These are phyloP conservation scores for Sclerotinia nivalis DNA, from an alignment of 2,329 filamentous ascomycete genomes.

Conservation along the genomic window DNA sequence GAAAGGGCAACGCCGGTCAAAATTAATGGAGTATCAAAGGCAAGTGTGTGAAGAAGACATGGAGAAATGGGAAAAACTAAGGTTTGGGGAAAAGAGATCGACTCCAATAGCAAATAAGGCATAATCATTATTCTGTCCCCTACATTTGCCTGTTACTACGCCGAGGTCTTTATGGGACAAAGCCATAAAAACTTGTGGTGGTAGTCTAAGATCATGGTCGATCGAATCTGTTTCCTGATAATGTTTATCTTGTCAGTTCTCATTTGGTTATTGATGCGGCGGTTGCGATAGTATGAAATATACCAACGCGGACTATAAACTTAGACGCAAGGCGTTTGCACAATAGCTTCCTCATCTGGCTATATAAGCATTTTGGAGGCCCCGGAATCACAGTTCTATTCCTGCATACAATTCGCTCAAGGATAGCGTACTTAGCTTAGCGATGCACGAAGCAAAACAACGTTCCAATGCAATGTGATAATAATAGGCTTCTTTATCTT, in stretches of 20 bases:
- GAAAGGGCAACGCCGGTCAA: neutral
- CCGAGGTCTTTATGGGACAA: neutral
- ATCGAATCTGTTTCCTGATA: neutral
- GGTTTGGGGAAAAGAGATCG: neutral
- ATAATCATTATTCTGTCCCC: neutral
- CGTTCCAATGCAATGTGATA: neutral
- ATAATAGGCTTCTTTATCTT: neutral
- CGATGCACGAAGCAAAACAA: conserved; percentile 1
- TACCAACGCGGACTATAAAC: neutral
- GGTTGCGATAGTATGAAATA: neutral
- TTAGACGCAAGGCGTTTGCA: conserved; percentile 5
- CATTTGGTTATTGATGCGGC: neutral
- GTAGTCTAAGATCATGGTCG: neutral
- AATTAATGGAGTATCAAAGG: neutral
- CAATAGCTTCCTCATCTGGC: neutral
- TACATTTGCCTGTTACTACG: too few species aligned
- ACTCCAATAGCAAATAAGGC: neutral
- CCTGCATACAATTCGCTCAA: neutral
- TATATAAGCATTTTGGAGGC: neutral
- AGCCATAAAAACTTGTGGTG: neutral
- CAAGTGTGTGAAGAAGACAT: conserved; percentile 10
- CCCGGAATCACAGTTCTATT: too few species aligned
- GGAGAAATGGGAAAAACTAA: conserved; percentile 2
- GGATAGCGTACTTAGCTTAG: neutral
- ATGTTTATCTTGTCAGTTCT: neutral